These are phyloP conservation scores for Aureobasidium namibiae DNA, from an alignment of 2,329 filamentous ascomycete genomes.

Conservation along the genomic window DNA sequence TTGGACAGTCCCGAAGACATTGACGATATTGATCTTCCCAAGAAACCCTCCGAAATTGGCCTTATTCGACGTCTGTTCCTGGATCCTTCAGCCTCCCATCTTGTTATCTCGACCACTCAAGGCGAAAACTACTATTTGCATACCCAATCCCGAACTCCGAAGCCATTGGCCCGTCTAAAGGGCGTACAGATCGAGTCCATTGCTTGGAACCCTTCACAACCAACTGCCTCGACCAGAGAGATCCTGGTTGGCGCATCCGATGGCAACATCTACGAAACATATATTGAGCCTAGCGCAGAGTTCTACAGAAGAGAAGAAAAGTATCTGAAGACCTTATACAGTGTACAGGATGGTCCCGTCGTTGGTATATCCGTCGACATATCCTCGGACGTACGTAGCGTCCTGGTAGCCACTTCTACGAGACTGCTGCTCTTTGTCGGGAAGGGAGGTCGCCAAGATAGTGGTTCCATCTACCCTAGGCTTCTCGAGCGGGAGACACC, in stretches of 20 bases:
- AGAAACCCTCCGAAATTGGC: constrained; percentile 82
- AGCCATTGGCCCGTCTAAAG: constrained; percentile 71
- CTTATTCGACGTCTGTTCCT: constrained; percentile 95
- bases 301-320: constrained; percentile 94
- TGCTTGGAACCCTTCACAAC: constrained; percentile 89
- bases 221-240: constrained; percentile 88
- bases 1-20: constrained; percentile 91
- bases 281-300: constrained; percentile 87
- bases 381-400: constrained; percentile 63
- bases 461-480: constrained; percentile 74
- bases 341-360: constrained; percentile 71
- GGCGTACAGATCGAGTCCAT: constrained; percentile 82
- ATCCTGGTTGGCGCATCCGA: constrained; percentile 89
- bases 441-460: constrained; percentile 61
- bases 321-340: constrained; percentile 78
- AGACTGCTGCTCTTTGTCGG: constrained; percentile 76
- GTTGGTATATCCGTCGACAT: constrained; percentile 80
- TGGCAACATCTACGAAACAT: constrained; percentile 89
- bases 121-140: constrained; percentile 98
- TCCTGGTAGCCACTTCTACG: constrained; percentile 72
- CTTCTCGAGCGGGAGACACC: constrained; percentile 85
- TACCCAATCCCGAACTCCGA: constrained; percentile 82
- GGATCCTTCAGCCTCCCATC: constrained; percentile 89
- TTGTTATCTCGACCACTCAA: constrained; percentile 81
- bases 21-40: constrained; percentile 92